A percentile compares a stretch with the other conserved stretches of the same genome.
phyloP scores from a whole-genome alignment of 352 stramenopile genomes.

The Phytopythium mirpurense region DNA sequence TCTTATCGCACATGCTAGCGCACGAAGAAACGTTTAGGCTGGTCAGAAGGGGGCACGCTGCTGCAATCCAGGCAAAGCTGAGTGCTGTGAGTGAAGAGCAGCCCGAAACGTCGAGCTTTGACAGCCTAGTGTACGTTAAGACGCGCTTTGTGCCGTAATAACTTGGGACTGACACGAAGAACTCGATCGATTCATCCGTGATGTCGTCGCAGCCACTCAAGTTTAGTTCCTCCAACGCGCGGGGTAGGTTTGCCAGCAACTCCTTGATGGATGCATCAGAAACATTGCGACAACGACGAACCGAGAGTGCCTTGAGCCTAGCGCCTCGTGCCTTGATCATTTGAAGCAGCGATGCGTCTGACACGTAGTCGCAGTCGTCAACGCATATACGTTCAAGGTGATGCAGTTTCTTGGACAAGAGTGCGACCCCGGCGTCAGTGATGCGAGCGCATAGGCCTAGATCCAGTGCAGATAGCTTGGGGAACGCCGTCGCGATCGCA shows the following conservation, averaged over 20 bases:
- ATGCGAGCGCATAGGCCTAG: conserved; percentile 41
- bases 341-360: conserved; percentile 28
- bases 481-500: conserved; percentile 26
- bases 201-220: conserved; percentile 42
- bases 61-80: conserved; percentile 53
- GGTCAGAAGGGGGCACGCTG: conserved; percentile 48
- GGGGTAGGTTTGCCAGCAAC: conserved; percentile 39
- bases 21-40: conserved; percentile 40
- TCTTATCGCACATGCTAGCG: conserved; percentile 52
- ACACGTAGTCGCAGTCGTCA: conserved; percentile 37
- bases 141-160: conserved; percentile 45
- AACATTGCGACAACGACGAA: conserved; percentile 33
- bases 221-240: conserved; percentile 49
- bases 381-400: conserved; percentile 35
- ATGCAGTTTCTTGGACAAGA: conserved; percentile 34
- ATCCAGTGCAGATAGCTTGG: conserved; percentile 33
- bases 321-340: conserved; percentile 30
- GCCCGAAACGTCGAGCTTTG: conserved; percentile 48
- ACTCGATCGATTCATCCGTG: conserved; percentile 55
- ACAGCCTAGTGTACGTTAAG: conserved; percentile 36
- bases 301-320: conserved; percentile 32
- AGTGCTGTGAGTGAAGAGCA: conserved; percentile 47
- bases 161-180: conserved; percentile 39
- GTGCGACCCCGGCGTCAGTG: conserved; percentile 41
- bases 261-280: conserved; percentile 37